A percentile compares a stretch with the other conserved stretches of the same genome.
Conservation (phyloP, 441 rosid genomes). For the Aleurites moluccanus region DNA sequence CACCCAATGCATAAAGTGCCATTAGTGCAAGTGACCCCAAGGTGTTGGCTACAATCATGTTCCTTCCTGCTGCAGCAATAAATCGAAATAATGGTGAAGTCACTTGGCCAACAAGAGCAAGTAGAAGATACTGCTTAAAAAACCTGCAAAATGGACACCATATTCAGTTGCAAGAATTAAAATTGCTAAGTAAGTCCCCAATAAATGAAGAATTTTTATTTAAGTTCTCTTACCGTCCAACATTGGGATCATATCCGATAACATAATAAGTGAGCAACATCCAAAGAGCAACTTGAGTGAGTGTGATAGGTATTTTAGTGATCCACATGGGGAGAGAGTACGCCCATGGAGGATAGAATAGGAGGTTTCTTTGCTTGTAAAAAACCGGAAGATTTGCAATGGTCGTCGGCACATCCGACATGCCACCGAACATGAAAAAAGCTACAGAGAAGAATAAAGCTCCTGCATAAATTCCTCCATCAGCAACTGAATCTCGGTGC, state of each 20-base stretch:
- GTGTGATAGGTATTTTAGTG: slow-evolving; percentile 62
- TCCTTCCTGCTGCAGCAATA: slow-evolving; percentile 64
- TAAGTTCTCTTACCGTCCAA: too few relatives aligned
- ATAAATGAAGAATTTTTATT: too few relatives aligned
- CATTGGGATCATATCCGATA: too few relatives aligned
- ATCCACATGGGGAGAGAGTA: slow-evolving; percentile 75
- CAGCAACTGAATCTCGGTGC: slow-evolving; percentile 50
- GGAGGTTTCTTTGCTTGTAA: slow-evolving; percentile 74
- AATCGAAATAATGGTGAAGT: slow-evolving; percentile 65
- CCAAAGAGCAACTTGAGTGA: slow-evolving; percentile 65
- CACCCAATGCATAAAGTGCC: slow-evolving; percentile 58
- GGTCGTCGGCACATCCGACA: slow-evolving; percentile 75
- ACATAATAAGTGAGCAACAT: too few relatives aligned
- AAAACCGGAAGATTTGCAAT: slow-evolving; percentile 74
- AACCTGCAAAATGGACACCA: slow-evolving; percentile 49
- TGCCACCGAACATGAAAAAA: slow-evolving; percentile 62
- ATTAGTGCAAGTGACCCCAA: slow-evolving; percentile 68
- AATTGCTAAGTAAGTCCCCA: too few relatives aligned
- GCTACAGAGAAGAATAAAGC: slow-evolving; percentile 55
- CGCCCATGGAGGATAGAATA: slow-evolving; percentile 78
- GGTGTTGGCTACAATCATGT: slow-evolving; percentile 68
- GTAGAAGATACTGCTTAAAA: slow-evolving; percentile 65
- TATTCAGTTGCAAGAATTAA: slow-evolving; percentile 1
- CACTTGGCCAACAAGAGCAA: slow-evolving; percentile 60
- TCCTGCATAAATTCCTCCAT: slow-evolving; percentile 67